Conservation (phyloP, 1,284 basidiomycete species). For the Cryptococcus sp. region DNA sequence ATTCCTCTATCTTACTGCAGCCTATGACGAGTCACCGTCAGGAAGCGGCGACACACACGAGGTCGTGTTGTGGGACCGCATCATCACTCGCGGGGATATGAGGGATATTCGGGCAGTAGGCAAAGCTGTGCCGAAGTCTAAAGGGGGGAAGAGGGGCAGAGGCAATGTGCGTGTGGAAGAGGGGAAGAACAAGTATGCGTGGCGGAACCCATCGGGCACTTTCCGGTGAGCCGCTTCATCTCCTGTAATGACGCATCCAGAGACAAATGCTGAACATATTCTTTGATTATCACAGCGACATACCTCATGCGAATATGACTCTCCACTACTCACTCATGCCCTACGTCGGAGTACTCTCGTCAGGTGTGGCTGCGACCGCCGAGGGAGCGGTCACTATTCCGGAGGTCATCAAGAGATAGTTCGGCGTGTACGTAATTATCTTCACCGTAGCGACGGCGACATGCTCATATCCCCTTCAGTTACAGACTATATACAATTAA, state of each 20-base stretch:
- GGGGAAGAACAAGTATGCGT: constrained; percentile 48
- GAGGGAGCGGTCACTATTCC: constrained; percentile 37
- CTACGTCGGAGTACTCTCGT: constrained; percentile 52
- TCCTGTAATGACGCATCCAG: neutral
- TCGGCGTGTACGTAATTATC: neutral
- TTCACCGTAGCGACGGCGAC: neutral
- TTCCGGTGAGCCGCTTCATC: constrained; percentile 48
- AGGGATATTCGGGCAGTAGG: constrained; percentile 45
- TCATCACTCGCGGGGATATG: constrained; percentile 43
- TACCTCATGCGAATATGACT: constrained; percentile 48
- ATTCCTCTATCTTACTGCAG: constrained; percentile 53
- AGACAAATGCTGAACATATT: neutral
- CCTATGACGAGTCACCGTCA: constrained; percentile 35
- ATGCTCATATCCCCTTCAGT: neutral
- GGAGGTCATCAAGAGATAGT: constrained; percentile 25
- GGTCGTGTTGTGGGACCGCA: constrained; percentile 55
- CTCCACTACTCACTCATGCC: constrained; percentile 55
- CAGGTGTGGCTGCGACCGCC: constrained; percentile 50
- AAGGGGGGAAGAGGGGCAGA: constrained; percentile 32
- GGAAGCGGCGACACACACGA: constrained; percentile 33
- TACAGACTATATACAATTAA: neutral
- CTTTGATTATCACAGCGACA: constrained; percentile 28
- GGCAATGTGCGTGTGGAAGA: constrained; percentile 45
- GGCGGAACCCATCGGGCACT: constrained; percentile 46
- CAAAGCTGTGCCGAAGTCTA: constrained; percentile 29